phyloP scores from a whole-genome alignment of 495 filamentous ascomycete genomes.

The Diplogelasinospora grovesii region DNA sequence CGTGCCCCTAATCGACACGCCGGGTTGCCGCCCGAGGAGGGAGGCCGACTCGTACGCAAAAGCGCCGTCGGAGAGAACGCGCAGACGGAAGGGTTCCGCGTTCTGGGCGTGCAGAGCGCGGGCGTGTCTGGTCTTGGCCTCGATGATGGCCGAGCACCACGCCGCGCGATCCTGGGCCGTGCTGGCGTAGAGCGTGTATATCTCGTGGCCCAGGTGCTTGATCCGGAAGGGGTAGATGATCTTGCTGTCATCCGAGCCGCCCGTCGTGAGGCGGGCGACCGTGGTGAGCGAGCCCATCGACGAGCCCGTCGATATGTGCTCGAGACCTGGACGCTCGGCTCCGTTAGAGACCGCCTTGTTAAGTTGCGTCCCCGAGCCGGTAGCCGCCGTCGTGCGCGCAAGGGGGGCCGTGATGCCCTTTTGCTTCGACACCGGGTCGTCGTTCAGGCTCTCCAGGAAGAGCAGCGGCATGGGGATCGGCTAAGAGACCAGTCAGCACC shows the following conservation, averaged over 20 bases:
- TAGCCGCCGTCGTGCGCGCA: slow-evolving; percentile 39
- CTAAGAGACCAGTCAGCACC: slow-evolving; percentile 26
- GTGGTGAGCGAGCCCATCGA: slow-evolving; percentile 36
- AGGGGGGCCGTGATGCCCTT: slow-evolving; percentile 70
- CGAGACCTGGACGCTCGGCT: slow-evolving; percentile 50
- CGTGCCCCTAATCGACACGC: slow-evolving; percentile 68
- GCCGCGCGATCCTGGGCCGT: slow-evolving; percentile 66
- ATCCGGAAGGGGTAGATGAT: slow-evolving; percentile 91
- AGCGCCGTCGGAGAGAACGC: slow-evolving; percentile 85
- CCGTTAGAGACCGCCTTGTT: slow-evolving; percentile 43
- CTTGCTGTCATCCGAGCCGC: slow-evolving; percentile 55
- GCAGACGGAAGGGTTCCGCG: slow-evolving; percentile 89
- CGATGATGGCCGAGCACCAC: slow-evolving; percentile 90
- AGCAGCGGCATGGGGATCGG: slow-evolving; percentile 97
- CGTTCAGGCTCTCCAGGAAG: slow-evolving; percentile 81
- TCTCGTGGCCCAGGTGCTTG: slow-evolving; percentile 90
- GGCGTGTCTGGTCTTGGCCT: slow-evolving; percentile 90
- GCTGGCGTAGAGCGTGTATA: slow-evolving; percentile 81
- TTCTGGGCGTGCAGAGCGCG: slow-evolving; percentile 83
- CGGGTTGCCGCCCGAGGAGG: slow-evolving; percentile 34
- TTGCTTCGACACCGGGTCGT: slow-evolving; percentile 83
- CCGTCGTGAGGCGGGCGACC: slow-evolving; percentile 42
- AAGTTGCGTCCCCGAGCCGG: slow-evolving; percentile 45
- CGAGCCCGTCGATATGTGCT: slow-evolving; percentile 57
- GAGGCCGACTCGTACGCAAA: slow-evolving; percentile 74